Evolutionary conservation across 495 filamentous ascomycete genomes (phyloP).

Genomic region (Clohesyomyces aquaticus): DNA sequence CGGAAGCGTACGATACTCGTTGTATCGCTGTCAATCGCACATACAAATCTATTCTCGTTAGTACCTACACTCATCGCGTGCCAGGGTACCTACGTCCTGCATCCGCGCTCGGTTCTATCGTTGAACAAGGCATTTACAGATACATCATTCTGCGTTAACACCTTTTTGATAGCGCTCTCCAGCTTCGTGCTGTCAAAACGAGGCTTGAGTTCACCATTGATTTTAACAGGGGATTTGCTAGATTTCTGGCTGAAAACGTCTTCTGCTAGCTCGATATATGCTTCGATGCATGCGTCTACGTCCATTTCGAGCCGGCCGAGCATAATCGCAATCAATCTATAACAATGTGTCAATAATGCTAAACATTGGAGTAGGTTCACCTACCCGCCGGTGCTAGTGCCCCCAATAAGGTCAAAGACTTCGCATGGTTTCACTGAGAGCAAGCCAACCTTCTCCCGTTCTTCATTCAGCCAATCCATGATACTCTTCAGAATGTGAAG

Average conservation of each 20-base stretch:
- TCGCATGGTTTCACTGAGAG: conserved; percentile 30
- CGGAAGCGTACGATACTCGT: conserved; percentile 15
- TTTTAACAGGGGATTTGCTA: background rate
- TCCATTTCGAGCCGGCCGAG: conserved; percentile 34
- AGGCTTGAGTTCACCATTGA: background rate
- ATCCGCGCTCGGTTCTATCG: conserved; percentile 11
- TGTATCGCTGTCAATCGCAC: conserved; percentile 13
- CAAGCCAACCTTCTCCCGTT: conserved; percentile 21
- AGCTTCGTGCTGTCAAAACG: conserved; percentile 9
- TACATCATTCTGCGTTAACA: background rate
- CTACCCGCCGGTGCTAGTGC: conserved; percentile 25
- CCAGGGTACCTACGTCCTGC: background rate
- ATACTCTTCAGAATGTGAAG: conserved; percentile 29
- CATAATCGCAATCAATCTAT: conserved; percentile 38
- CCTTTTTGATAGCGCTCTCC: conserved; percentile 10
- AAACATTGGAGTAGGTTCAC: no score
- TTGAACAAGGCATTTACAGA: conserved; percentile 12
- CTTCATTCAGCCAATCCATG: conserved; percentile 29
- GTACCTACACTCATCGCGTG: background rate
- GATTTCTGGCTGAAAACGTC: conserved; percentile 23
- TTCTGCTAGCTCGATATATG: conserved; percentile 27
- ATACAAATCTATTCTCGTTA: conserved; percentile 19
- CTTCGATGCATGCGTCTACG: conserved; percentile 24
- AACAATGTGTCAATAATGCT: no score
- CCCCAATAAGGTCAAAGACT: conserved; percentile 39